Evolutionary conservation across 345 rosid genomes (phyloP), one percentile per base, ranked within the genome.

Genomic region (Salix brachista): DNA sequence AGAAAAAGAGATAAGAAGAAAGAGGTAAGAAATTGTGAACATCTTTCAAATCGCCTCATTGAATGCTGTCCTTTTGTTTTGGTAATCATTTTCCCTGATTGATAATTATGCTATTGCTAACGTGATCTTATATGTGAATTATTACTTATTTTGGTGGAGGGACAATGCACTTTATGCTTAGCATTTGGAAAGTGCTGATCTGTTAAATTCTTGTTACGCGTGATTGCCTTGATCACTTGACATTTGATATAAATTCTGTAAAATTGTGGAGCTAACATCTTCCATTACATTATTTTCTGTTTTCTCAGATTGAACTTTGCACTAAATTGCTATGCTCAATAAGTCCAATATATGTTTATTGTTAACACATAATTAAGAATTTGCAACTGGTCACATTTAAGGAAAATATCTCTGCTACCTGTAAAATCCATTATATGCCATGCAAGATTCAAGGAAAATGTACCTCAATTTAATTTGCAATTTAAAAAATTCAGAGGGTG

Each of bases 1-100:
- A 89, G 96, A 67, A 91, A 76, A 83, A 87, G 82, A 75, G 96
- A 91, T 78, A 87, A 84, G 88, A 91, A 89, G 87, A 92, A 91
- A 83, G 97, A 92, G 96, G 98, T 91, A 87, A 12, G 56, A 6
- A 75, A 73, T 69, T 37, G 52, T 26, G 19, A 16, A 17, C 65
- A 37, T 37, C 21, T 46, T 52, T 26, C 48, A 16, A 7, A 44
- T 69, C 21, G 46, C 10, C 44, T 46, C 9, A 17, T 39, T 12
- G 19, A 26, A 26, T 28, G 18, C 39, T 62, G 30, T 39, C 36
- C 23, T 46, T 16, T 30, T 14, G 18, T 26, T 41, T 58, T 25
- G 18, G 32, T 4, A 32, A 13, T 60, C 21, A 41, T 64, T 39
- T 10, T 2, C 8, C 18, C 26, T 32, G 32, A 34, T 64, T 25